Evolutionary conservation across 345 rosid species (phyloP).

Genomic region (Nephelium lappaceum): DNA sequence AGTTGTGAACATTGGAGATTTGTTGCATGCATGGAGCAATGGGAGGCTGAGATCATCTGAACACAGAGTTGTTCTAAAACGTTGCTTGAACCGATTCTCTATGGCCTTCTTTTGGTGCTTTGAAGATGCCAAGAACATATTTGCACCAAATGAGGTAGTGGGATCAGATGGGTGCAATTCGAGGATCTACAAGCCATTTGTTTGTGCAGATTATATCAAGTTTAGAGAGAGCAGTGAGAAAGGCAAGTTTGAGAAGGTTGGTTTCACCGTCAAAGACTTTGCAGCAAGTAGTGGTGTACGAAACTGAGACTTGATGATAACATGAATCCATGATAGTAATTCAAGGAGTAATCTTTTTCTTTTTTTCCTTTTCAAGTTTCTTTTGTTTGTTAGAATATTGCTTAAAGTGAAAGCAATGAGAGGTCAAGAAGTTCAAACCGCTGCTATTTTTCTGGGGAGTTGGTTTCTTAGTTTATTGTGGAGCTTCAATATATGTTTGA

Average conservation of each 20-base stretch:
- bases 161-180: slow-evolving; percentile 9
- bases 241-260: slow-evolving; percentile 31
- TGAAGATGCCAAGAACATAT: slow-evolving; percentile 28
- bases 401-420: background rate
- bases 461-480: background rate
- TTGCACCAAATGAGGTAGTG: slow-evolving; percentile 28
- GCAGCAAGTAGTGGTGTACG: background rate
- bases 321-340: background rate
- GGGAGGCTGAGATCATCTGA: slow-evolving; percentile 29
- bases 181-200: slow-evolving; percentile 19
- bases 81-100: slow-evolving; percentile 16
- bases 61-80: slow-evolving; percentile 26
- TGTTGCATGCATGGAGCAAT: slow-evolving; percentile 35
- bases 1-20: slow-evolving; percentile 33
- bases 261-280: slow-evolving; percentile 30
- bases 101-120: slow-evolving; percentile 35
- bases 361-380: no score
- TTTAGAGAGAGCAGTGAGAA: slow-evolving; percentile 27
- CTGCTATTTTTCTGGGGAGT: background rate
- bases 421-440: background rate
- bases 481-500: background rate
- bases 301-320: background rate
- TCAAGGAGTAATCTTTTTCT: background rate
- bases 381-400: background rate
- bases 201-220: slow-evolving; percentile 24